Base-by-base conservation (phyloP, 2,329 filamentous ascomycete genomes). In the Diaporthe vaccinii region DNA sequence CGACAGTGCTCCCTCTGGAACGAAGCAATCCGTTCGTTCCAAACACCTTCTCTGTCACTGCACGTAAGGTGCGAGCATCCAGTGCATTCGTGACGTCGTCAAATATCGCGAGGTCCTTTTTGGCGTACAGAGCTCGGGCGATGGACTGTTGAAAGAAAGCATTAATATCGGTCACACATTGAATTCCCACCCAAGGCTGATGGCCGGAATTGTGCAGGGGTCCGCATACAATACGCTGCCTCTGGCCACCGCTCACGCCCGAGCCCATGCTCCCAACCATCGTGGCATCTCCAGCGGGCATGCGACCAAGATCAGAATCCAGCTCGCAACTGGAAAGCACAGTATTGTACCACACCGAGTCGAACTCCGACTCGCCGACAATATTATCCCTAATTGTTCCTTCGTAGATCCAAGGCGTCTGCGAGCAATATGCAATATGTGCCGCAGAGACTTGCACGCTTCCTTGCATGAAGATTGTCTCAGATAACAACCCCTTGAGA, bases 31-130 rank as follows among this genome's bases (percentile, higher is more conserved):
- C 88, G 6, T 80, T 74, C 0, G 77, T 51, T 0, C 85, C 84
- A 12, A 89, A 78, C 0, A 89, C 79, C 8, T 82, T 81, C 14
- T 83, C 78, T 44, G 88, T 86, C 8, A 90, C 81, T 2, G 80
- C 77, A 14, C 83, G 78, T 22, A 85, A 82, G 0, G 88, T 90
- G 6, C 83, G 80, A 1, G 82, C 81, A 74, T 88, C 87, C 3
- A 89, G 81, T 0, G 83, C 85, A 61, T 86, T 86, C 41, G 89
- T 84, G 0, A 84, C 80, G 71, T 89, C 87, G 74, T 89, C 87
- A 0, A 89, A 78, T 2, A 89, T 44, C 1, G 87, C 22, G 0
- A 88, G 79, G 1, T 82, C 78, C 7, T 79, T 80, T 12, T 81
- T 77, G 0, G 84, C 81, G 74, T 87, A 89, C 0, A 89, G 79